Evolutionary conservation across 208 protist species (phyloP).

Genomic region (Trypanosoma lewisi): DNA sequence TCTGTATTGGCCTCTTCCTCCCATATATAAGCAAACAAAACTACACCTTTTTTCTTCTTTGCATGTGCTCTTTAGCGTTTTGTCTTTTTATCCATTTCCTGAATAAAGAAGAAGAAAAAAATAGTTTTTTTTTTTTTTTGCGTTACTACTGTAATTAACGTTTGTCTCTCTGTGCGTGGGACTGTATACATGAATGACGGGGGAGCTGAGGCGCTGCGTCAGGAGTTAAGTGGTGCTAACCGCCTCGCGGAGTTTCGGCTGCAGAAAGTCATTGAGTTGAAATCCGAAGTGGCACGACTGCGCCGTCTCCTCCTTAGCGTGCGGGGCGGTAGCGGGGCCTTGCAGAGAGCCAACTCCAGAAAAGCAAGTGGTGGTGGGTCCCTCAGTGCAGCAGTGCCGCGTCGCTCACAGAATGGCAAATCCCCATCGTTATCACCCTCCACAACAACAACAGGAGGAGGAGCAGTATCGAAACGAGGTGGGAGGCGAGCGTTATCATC

Average conservation of each 20-base stretch:
- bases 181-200: not conserved
- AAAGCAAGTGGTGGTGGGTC: not conserved
- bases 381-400: not conserved
- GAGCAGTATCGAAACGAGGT: not conserved
- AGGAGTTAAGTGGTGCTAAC: constrained; percentile 12
- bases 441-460: not conserved
- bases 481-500: not conserved
- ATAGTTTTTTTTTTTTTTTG: not conserved
- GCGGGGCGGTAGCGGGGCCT: constrained; percentile 8
- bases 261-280: constrained; percentile 23
- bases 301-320: constrained; percentile 12
- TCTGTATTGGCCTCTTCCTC: not conserved
- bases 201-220: constrained; percentile 5
- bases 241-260: constrained; percentile 24
- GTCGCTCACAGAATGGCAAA: not conserved
- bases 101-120: no score
- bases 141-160: not conserved
- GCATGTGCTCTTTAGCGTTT: not conserved
- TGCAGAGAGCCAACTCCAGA: not conserved
- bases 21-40: not conserved
- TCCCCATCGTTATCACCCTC: not conserved
- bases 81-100: not conserved
- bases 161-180: not conserved
- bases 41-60: not conserved
- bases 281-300: constrained; percentile 17